Evolutionary conservation across 495 filamentous ascomycete species (phyloP).

Genomic region (Penicillium arizonense): DNA sequence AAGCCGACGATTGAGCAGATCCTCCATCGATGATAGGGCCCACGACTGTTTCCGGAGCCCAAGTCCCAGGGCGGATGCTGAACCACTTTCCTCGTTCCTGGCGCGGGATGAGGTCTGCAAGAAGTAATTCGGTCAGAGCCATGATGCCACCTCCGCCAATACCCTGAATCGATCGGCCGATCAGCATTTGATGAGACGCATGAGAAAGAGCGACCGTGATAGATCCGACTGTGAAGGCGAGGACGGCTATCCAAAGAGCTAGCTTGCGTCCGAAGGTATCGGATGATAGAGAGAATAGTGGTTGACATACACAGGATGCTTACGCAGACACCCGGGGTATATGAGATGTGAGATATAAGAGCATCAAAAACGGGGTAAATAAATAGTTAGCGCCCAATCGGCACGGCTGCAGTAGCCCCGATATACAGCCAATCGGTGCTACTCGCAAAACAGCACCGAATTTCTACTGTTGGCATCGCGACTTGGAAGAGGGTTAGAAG

Average conservation of each 20-base stretch:
- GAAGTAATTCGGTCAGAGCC: constrained; percentile 58
- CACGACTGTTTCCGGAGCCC: constrained; percentile 60
- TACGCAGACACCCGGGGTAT: too few relatives aligned
- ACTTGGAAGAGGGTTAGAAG: not conserved
- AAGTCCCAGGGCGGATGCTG: constrained; percentile 48
- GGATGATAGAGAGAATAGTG: constrained; percentile 27
- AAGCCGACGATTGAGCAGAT: constrained; percentile 58
- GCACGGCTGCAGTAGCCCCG: not conserved
- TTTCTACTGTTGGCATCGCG: not conserved
- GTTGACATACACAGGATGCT: constrained; percentile 29
- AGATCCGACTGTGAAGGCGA: constrained; percentile 55
- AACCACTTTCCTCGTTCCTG: constrained; percentile 39
- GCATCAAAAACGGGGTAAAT: not conserved
- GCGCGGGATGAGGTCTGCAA: constrained; percentile 62
- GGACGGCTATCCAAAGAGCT: constrained; percentile 42
- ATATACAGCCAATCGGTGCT: not conserved
- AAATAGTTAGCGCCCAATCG: too few relatives aligned
- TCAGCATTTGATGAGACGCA: constrained; percentile 59
- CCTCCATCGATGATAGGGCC: constrained; percentile 66
- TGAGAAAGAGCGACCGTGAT: constrained; percentile 51
- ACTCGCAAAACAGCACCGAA: not conserved
- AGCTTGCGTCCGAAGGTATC: constrained; percentile 32
- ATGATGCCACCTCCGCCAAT: constrained; percentile 69
- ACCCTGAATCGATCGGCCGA: constrained; percentile 64
- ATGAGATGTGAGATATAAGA: not conserved